Evolutionary conservation across 495 filamentous ascomycete species (phyloP).

Genomic region (Penicillium goetzii): DNA sequence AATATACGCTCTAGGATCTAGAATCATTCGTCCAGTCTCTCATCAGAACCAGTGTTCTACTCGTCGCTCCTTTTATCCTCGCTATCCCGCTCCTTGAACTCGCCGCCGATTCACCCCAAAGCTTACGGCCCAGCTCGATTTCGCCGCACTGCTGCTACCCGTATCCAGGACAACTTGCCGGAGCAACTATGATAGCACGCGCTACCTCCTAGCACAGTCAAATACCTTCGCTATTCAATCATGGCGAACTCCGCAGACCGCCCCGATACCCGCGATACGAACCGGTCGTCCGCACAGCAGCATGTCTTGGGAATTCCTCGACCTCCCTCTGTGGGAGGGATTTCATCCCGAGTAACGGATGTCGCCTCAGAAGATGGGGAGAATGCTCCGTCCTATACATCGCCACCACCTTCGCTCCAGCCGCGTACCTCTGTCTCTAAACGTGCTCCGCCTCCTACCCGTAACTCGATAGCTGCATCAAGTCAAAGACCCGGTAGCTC

Average conservation of each 20-base stretch:
- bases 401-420: conserved; percentile 49
- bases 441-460: conserved; percentile 49
- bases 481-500: conserved; percentile 62
- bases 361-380: conserved; percentile 62
- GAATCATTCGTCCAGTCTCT: conserved; percentile 14
- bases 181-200: conserved; percentile 30
- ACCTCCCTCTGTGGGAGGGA: conserved; percentile 57
- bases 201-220: conserved; percentile 19
- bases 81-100: conserved; percentile 10
- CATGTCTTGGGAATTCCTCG: conserved; percentile 49
- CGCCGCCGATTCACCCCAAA: not conserved
- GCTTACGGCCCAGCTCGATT: not conserved
- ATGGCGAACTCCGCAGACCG: conserved; percentile 38
- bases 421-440: conserved; percentile 52
- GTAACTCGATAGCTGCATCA: conserved; percentile 39
- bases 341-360: conserved; percentile 87
- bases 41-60: conserved; percentile 9
- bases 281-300: conserved; percentile 27
- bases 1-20: conserved; percentile 13
- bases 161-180: not conserved
- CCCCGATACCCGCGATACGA: conserved; percentile 34
- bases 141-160: not conserved
- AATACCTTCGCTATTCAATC: conserved; percentile 1
- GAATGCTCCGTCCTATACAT: conserved; percentile 44
- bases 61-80: conserved; percentile 26